Evolutionary conservation across 139 green algal species (phyloP).

Genomic region (Tetradesmus lagerheimii): DNA sequence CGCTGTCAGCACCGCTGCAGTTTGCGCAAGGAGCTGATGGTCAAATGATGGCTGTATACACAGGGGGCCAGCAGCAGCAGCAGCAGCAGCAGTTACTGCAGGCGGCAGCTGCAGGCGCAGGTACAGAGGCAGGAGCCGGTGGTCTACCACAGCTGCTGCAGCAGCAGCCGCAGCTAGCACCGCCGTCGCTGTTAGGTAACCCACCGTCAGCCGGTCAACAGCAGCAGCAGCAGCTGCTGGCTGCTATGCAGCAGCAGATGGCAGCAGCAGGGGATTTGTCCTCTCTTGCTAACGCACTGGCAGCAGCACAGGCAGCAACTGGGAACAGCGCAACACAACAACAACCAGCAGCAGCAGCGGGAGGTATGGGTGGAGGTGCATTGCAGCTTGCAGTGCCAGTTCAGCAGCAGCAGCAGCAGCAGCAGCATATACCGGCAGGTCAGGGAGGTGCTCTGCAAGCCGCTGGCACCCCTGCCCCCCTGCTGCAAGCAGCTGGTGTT

Average conservation of each 20-base stretch:
- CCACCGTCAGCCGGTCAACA: not conserved
- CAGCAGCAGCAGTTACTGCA: slow-evolving; percentile 22
- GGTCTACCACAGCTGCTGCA: not conserved
- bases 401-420: not conserved
- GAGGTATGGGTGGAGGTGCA: not conserved
- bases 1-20: not conserved
- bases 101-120: not conserved
- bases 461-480: not conserved
- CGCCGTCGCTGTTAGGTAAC: not conserved
- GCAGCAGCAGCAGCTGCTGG: slow-evolving; percentile 15
- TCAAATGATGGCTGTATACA: not conserved
- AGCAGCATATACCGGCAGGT: not conserved
- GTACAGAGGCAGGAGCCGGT: not conserved
- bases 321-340: no score
- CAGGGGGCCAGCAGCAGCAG: not conserved
- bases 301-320: slow-evolving; percentile 19
- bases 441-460: not conserved
- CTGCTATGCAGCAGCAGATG: slow-evolving; percentile 11
- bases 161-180: not conserved
- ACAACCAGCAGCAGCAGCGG: not conserved
- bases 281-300: not conserved
- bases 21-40: not conserved
- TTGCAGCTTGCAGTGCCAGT: not conserved
- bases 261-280: not conserved
- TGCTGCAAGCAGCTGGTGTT: not conserved